phyloP scores from a whole-genome alignment of 2,329 filamentous ascomycete genomes.

The Stagonosporopsis cucurbitacearum region DNA sequence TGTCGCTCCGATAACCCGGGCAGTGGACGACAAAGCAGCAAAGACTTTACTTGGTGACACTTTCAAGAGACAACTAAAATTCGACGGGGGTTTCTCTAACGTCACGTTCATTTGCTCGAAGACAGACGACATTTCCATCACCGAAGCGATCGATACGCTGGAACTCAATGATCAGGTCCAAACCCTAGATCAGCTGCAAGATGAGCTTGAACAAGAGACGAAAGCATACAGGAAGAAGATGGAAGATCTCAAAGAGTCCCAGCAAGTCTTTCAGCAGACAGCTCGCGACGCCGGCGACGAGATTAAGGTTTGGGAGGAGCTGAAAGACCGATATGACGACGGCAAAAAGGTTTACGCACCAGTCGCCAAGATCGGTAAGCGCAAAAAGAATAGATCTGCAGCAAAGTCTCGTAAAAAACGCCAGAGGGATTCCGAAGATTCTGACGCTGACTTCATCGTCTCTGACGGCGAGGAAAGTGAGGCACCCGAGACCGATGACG shows the following conservation, averaged over 20 bases:
- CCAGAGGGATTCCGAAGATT: conserved; percentile 18
- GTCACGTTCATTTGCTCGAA: conserved; percentile 70
- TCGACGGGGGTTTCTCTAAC: conserved; percentile 61
- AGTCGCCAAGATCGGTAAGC: conserved; percentile 47
- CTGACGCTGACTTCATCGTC: conserved; percentile 26
- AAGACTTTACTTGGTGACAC: conserved; percentile 62
- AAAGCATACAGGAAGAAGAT: conserved; percentile 29
- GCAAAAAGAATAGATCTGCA: conserved; percentile 44
- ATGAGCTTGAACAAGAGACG: conserved; percentile 25
- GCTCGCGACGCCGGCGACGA: conserved; percentile 51
- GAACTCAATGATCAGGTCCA: conserved; percentile 44
- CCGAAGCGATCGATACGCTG: conserved; percentile 52
- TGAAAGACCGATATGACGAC: conserved; percentile 47
- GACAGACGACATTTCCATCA: conserved; percentile 65
- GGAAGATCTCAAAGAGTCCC: conserved; percentile 42
- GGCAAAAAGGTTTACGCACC: conserved; percentile 54
- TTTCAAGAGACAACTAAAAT: conserved; percentile 66
- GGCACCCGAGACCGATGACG: conserved; percentile 25
- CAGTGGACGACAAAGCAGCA: conserved; percentile 66
- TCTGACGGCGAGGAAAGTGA: conserved; percentile 33
- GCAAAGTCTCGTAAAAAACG: conserved; percentile 29
- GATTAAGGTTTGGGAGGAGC: conserved; percentile 55
- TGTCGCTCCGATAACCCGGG: conserved; percentile 66
- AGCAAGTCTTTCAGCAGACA: conserved; percentile 41
- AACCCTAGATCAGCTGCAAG: conserved; percentile 34